Base-by-base conservation (phyloP, 495 filamentous ascomycete genomes). In the Apiosordaria backusii region DNA sequence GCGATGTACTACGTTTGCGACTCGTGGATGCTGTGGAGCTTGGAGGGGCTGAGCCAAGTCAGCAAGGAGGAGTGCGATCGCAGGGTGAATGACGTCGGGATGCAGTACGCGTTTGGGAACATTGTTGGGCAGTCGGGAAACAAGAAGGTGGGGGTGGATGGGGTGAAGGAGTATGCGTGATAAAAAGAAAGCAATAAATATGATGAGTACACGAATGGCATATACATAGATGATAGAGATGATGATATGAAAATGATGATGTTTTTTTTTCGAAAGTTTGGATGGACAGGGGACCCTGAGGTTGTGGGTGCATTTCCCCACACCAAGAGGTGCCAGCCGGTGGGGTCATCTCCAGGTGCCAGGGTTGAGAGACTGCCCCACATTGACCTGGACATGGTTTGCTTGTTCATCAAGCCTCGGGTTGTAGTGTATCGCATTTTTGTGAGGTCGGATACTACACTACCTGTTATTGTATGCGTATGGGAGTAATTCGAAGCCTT, bases 1-100 rank as follows among this genome's bases (percentile, higher is more conserved):
- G 65, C 69, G 23, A 68, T 72, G 66, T 74, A 66, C 60, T 74
- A 74, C 61, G 70, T 74, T 5, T 68, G 62, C 27, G 72, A 74
- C 54, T 74, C 72, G 2, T 45, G 63, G 52, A 68, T 74, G 67
- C 53, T 74, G 18, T 61, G 58, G 25, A 60, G 54, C 13, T 55
- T 72, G 35, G 72, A 72, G 21, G 70, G 70, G 21, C n/a, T 68
- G 19, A 63, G 69, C 50, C 62, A 61, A 26, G 24, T 70, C 60
- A 50, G 29, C 22, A 62, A 68, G 59, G 54, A 70, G 58, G 65
- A 68, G 45, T 45, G 70, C 50, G 67, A 74, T 35, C 22, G 57
- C 23, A 65, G 58, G 61, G 61, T 72, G 18, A 50, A 16, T 7
- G 67, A 60, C 45, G 61, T 68, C 60, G 64, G 63, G 1, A 24